Percentiles rank a stretch among this genome's conserved stretches.
phyloP scores from a whole-genome alignment of 2,329 filamentous ascomycete genomes.

The Thielaviopsis ethacetica region DNA sequence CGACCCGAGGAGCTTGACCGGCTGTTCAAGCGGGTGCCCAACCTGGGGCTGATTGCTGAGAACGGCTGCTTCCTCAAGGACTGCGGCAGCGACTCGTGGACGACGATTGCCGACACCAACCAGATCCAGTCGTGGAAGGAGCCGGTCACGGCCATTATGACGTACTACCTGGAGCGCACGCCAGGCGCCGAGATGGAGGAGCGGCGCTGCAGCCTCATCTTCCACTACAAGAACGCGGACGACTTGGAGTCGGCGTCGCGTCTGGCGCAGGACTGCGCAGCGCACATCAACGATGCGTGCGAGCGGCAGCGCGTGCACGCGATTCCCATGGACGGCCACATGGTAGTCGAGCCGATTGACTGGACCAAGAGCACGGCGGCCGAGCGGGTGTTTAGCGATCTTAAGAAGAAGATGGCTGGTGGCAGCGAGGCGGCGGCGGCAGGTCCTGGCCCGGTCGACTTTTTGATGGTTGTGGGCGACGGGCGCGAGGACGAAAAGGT shows the following conservation, averaged over 20 bases:
- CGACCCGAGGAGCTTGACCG: slow-evolving; percentile 77
- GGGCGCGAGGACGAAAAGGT: slow-evolving; percentile 87
- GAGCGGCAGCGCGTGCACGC: slow-evolving; percentile 71
- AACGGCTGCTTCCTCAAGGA: slow-evolving; percentile 84
- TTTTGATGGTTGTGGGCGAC: slow-evolving; percentile 78
- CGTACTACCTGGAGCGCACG: slow-evolving; percentile 79
- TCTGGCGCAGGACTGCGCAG: slow-evolving; percentile 77
- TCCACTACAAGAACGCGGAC: slow-evolving; percentile 15
- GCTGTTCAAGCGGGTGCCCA: slow-evolving; percentile 68
- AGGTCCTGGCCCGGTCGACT: slow-evolving; percentile 46
- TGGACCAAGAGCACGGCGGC: slow-evolving; percentile 82
- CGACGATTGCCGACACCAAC: slow-evolving; percentile 55
- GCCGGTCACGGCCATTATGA: slow-evolving; percentile 65
- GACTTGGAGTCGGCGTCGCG: slow-evolving; percentile 44
- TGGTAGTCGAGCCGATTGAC: slow-evolving; percentile 71
- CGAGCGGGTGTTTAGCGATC: slow-evolving; percentile 49
- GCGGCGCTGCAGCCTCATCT: slow-evolving; percentile 65
- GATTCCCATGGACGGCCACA: slow-evolving; percentile 59
- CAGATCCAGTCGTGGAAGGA: slow-evolving; percentile 66
- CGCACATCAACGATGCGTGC: slow-evolving; percentile 89
- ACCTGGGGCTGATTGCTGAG: slow-evolving; percentile 80
- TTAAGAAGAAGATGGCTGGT: slow-evolving; percentile 22
- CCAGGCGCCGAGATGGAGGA: slow-evolving; percentile 81
- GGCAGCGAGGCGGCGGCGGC: slow-evolving; percentile 13
- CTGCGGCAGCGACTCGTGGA: slow-evolving; percentile 53